phyloP scores from a whole-genome alignment of 495 filamentous ascomycete genomes.

The Pyronema omphalodes region DNA sequence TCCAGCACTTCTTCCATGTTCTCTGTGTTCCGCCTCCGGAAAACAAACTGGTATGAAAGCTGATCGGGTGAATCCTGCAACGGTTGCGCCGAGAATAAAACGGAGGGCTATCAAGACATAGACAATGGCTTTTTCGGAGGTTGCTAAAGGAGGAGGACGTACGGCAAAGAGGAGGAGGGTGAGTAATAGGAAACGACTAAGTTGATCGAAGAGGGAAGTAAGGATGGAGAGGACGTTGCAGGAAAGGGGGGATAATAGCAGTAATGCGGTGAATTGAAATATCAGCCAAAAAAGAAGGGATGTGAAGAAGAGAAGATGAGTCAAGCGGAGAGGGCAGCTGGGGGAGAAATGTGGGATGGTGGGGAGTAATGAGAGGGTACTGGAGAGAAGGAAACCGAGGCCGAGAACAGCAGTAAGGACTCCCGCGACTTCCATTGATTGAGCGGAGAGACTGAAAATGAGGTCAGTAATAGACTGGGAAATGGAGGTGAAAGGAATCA shows the following conservation, averaged over 20 bases:
- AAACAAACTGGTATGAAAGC: constrained; percentile 21
- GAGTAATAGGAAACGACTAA: constrained; percentile 10
- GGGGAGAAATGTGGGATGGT: background rate
- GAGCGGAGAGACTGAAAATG: background rate
- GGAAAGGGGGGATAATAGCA: constrained; percentile 8
- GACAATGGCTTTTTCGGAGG: constrained; percentile 8
- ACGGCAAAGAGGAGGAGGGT: constrained; percentile 13
- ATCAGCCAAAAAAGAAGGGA: constrained; percentile 12
- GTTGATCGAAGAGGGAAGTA: constrained; percentile 16
- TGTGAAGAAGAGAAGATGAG: constrained; percentile 7
- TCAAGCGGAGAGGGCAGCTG: background rate
- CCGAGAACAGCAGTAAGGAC: background rate
- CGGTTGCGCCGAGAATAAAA: constrained; percentile 10
- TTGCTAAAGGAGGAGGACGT: constrained; percentile 5
- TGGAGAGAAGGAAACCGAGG: background rate
- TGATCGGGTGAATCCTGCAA: constrained; percentile 14
- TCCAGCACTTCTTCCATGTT: constrained; percentile 3
- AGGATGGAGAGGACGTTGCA: constrained; percentile 11
- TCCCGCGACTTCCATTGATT: background rate
- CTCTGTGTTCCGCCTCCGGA: constrained; percentile 8
- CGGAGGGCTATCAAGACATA: constrained; percentile 6
- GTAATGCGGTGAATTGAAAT: constrained; percentile 14
- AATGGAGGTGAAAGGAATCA: background rate
- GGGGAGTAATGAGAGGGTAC: background rate
- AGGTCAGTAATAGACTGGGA: background rate